Conservation (phyloP, 495 filamentous ascomycete species). For the Neurospora africana region DNA sequence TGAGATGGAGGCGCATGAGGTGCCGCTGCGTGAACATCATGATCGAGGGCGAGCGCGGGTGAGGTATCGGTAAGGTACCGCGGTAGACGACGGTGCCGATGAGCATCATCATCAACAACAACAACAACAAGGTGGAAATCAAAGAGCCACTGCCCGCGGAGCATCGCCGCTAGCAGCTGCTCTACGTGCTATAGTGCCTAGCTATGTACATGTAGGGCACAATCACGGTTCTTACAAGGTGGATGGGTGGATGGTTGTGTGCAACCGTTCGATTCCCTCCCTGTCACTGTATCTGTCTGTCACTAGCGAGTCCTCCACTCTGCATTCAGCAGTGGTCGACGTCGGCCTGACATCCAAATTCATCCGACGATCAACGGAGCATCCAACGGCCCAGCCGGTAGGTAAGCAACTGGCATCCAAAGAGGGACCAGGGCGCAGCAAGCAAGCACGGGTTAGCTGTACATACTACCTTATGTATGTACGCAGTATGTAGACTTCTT, state of each 20-base stretch:
- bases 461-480: not conserved
- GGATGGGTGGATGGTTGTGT: not conserved
- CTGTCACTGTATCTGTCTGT: not conserved
- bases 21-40: not conserved
- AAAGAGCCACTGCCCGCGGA: not conserved
- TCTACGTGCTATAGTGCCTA: not conserved
- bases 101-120: not conserved
- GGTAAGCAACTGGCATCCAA: not conserved
- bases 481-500: not conserved
- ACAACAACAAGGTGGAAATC: not conserved
- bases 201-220: not conserved
- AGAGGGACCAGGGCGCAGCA: not conserved
- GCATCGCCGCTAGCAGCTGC: not conserved
- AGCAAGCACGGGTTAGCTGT: too few species aligned
- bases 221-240: not conserved
- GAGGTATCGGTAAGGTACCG: not conserved
- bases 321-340: not conserved
- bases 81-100: not conserved
- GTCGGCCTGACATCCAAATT: not conserved
- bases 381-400: not conserved
- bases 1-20: not conserved
- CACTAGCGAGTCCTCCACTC: not conserved
- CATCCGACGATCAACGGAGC: not conserved
- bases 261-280: not conserved
- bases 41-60: not conserved